These are phyloP conservation scores for Linderniella brevidens DNA, from an alignment of 257 asterid genomes.

Conservation along the genomic window DNA sequence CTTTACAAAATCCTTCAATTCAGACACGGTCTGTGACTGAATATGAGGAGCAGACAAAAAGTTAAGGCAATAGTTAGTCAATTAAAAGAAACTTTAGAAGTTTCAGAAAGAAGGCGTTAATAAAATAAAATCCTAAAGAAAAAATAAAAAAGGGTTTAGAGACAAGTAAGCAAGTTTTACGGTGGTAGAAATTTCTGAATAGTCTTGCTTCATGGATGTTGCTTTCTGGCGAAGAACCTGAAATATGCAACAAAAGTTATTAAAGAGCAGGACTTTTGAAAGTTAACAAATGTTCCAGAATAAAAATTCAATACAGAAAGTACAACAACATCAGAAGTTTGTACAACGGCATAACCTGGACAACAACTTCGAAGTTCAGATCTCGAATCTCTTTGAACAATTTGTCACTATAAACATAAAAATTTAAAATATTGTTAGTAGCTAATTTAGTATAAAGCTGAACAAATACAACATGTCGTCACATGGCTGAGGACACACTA, in stretches of 20 bases:
- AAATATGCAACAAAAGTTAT: conserved; percentile 31
- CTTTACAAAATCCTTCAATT: conserved; percentile 93
- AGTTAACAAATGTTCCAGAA: conserved; percentile 2
- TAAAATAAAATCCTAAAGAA: neutral
- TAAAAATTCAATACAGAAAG: conserved; percentile 4
- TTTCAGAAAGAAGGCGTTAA: no score
- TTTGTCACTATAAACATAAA: conserved; percentile 60
- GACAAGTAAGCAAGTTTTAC: no score
- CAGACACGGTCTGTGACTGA: conserved; percentile 88
- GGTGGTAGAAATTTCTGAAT: conserved; percentile 70
- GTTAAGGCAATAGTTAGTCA: neutral
- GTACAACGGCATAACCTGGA: conserved; percentile 63
- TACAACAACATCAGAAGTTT: conserved; percentile 5
- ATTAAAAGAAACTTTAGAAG: no score
- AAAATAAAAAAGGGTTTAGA: conserved; percentile 11
- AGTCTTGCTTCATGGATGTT: conserved; percentile 94
- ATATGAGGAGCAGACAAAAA: conserved; percentile 16
- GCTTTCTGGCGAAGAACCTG: conserved; percentile 99
- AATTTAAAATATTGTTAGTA: conserved; percentile 9
- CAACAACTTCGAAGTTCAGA: conserved; percentile 91
- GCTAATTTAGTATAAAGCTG: conserved; percentile 5
- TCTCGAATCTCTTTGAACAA: conserved; percentile 94
- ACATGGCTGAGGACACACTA: no score
- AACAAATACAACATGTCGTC: neutral
- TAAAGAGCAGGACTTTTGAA: conserved; percentile 23